These are phyloP conservation scores for Orobanche coerulescens DNA, from an alignment of 257 asterid species.

Conservation along the genomic window DNA sequence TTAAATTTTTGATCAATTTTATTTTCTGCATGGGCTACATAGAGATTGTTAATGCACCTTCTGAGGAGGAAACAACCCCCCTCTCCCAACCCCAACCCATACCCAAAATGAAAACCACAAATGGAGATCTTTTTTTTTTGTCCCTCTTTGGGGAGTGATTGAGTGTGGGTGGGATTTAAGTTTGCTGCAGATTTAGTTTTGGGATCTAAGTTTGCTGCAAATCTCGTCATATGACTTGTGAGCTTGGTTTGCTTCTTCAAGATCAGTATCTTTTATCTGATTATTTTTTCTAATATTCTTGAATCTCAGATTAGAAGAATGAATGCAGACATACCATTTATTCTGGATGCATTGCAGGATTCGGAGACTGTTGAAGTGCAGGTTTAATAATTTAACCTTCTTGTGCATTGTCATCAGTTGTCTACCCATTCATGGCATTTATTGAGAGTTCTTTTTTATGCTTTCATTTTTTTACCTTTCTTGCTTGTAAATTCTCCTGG, in stretches of 20 bases:
- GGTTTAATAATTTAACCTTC: slow-evolving; percentile 36
- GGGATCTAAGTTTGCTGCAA: slow-evolving; percentile 4
- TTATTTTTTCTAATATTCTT: slow-evolving; percentile 7
- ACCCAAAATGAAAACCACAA: not conserved
- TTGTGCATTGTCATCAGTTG: not conserved
- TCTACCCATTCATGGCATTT: slow-evolving; percentile 6
- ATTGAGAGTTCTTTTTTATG: not conserved
- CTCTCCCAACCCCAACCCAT: not conserved
- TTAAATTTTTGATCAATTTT: slow-evolving; percentile 1
- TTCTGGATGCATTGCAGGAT: slow-evolving; percentile 63
- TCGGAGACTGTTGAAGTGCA: slow-evolving; percentile 79
- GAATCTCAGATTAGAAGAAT: slow-evolving; percentile 60
- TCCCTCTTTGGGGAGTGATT: not conserved
- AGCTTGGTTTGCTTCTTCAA: slow-evolving; percentile 16
- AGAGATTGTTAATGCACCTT: not conserved
- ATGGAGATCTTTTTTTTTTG: not conserved
- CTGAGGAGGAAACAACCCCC: not conserved
- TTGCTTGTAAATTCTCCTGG: slow-evolving; percentile 13
- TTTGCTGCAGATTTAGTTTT: slow-evolving; percentile 3
- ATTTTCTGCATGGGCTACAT: not conserved
- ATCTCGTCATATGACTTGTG: not conserved
- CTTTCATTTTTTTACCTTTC: not conserved
- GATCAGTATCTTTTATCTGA: slow-evolving; percentile 12
- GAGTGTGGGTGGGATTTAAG: not conserved
- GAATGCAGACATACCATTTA: slow-evolving; percentile 65